phyloP scores from a whole-genome alignment of 345 rosid species.

The Clausena lansium region DNA sequence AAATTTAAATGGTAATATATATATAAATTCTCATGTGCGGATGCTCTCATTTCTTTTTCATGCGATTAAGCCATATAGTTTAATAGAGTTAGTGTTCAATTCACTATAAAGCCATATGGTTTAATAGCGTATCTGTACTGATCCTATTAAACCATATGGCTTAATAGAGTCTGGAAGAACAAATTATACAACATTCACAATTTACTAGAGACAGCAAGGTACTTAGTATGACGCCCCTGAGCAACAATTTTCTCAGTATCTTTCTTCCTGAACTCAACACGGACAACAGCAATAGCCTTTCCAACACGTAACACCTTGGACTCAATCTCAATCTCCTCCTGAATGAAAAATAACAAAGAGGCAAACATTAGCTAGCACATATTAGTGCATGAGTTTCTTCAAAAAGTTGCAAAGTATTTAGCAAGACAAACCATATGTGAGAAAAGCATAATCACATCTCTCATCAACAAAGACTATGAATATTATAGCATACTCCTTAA shows the following conservation, averaged over 20 bases:
- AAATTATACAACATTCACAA: constrained; percentile 30
- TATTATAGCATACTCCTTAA: neutral
- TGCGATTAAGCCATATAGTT: no score
- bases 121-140: no score
- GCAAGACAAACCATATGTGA: neutral
- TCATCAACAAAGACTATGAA: neutral
- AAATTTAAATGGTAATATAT: no score
- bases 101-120: no score
- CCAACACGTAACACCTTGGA: constrained; percentile 67
- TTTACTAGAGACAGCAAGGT: constrained; percentile 51
- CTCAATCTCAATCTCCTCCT: constrained; percentile 78
- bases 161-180: no score
- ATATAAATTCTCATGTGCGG: no score
- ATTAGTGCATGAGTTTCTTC: no score
- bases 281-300: constrained; percentile 69
- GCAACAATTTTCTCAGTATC: constrained; percentile 73
- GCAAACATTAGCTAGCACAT: neutral
- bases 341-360: constrained; percentile 15
- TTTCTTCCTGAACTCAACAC: constrained; percentile 83
- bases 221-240: constrained; percentile 93
- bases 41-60: no score
- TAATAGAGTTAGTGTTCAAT: no score
- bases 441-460: neutral
- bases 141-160: no score
- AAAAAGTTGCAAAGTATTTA: neutral